Conservation (phyloP, 2,329 filamentous ascomycete species). For the Hypoxylon sp. region DNA sequence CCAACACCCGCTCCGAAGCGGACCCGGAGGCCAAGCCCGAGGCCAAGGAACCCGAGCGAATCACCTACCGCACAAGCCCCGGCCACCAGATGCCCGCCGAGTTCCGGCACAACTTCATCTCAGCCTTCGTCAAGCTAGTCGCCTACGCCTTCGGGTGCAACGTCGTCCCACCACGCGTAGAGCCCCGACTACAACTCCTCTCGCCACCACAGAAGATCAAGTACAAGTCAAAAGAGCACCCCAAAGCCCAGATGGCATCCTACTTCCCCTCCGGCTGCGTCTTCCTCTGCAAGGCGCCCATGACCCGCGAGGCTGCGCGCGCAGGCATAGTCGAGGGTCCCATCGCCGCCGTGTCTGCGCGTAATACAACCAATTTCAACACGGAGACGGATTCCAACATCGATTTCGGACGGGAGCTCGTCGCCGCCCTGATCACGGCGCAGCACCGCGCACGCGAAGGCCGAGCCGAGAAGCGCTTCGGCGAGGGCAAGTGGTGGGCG, state of each 20-base stretch:
- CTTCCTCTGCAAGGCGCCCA: slow-evolving; percentile 73
- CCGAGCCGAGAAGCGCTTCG: slow-evolving; percentile 68
- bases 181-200: slow-evolving; percentile 71
- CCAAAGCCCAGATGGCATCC: slow-evolving; percentile 59
- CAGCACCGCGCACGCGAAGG: slow-evolving; percentile 74
- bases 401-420: slow-evolving; percentile 73
- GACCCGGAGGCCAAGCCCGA: slow-evolving; percentile 32
- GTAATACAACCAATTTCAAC: slow-evolving; percentile 68
- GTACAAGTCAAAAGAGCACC: slow-evolving; percentile 6
- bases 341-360: slow-evolving; percentile 71
- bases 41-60: slow-evolving; percentile 40
- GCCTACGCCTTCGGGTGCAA: slow-evolving; percentile 77
- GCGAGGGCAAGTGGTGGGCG: slow-evolving; percentile 74
- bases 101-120: slow-evolving; percentile 69
- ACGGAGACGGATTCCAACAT: slow-evolving; percentile 69
- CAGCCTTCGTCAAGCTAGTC: slow-evolving; percentile 74
- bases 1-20: slow-evolving; percentile 38
- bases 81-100: slow-evolving; percentile 72
- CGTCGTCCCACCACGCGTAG: slow-evolving; percentile 68
- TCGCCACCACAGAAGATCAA: slow-evolving; percentile 46
- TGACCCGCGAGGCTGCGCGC: slow-evolving; percentile 71
- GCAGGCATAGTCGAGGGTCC: slow-evolving; percentile 74
- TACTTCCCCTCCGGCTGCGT: slow-evolving; percentile 72
- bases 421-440: slow-evolving; percentile 73
- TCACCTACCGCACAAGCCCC: slow-evolving; percentile 62